A percentile compares a stretch with the other conserved stretches of the same genome.
Evolutionary conservation across 371 early-diverging fungal genomes (phyloP).

Genomic region (Mortierella polycephala): DNA sequence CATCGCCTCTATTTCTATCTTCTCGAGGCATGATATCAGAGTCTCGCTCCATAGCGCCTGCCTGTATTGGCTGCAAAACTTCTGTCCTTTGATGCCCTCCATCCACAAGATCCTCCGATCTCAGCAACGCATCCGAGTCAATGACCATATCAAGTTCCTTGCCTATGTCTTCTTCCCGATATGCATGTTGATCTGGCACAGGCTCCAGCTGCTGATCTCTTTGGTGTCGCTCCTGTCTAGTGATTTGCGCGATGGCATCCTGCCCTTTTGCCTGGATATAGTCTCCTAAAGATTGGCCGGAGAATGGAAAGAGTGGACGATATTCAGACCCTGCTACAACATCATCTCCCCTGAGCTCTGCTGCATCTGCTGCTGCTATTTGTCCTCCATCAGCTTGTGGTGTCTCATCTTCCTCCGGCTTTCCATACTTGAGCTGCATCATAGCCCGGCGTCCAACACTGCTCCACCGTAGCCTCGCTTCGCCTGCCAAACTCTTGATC

Average conservation of each 20-base stretch:
- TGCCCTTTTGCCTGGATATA: not conserved
- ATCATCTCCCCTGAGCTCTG: not conserved
- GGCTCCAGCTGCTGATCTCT: not conserved
- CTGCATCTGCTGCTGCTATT: not conserved
- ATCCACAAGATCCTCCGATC: not conserved
- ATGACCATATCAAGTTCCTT: not conserved
- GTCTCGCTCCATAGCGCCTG: no score
- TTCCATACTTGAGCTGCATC: conserved; percentile 16
- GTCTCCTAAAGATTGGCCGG: not conserved
- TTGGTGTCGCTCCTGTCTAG: not conserved
- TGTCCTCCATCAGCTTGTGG: not conserved
- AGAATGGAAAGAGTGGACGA: not conserved
- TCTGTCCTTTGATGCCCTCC: not conserved
- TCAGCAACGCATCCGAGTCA: not conserved
- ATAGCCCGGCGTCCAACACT: conserved; percentile 17
- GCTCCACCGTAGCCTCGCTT: conserved; percentile 12
- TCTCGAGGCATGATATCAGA: no score
- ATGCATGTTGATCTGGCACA: not conserved
- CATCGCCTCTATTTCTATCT: not conserved
- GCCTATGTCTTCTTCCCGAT: conserved; percentile 6
- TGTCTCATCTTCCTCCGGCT: not conserved
- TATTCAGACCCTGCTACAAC: not conserved
- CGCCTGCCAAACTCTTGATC: not conserved
- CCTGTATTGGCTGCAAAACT: not conserved
- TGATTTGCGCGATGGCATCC: not conserved